Percentiles rank a stretch among this genome's conserved stretches.
These are phyloP conservation scores for Stephanodiscus triporus DNA, from an alignment of 108 stramenopile genomes.

Conservation along the genomic window DNA sequence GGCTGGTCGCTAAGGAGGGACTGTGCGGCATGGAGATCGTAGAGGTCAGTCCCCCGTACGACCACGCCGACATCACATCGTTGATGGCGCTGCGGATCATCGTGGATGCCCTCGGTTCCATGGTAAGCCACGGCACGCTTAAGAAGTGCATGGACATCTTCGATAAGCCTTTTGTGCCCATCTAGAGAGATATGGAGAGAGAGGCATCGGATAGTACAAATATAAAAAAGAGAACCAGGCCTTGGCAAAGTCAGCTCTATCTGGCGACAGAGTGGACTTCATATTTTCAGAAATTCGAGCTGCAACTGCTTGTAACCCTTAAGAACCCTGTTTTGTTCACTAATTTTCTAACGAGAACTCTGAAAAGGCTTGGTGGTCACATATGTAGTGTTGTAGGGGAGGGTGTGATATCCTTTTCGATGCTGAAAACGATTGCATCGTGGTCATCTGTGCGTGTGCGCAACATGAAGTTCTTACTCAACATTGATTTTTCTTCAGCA, in stretches of 20 bases:
- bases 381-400: too few relatives aligned
- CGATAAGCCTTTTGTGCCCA: conserved; percentile 80
- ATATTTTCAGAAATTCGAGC: too few relatives aligned
- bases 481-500: too few relatives aligned
- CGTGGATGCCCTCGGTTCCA: conserved; percentile 82
- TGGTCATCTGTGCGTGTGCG: too few relatives aligned
- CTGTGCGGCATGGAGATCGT: conserved; percentile 90
- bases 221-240: background rate
- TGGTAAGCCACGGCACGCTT: conserved; percentile 82
- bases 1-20: conserved; percentile 74
- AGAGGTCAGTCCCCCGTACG: conserved; percentile 87
- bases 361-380: too few relatives aligned
- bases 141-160: conserved; percentile 80
- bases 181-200: conserved; percentile 43
- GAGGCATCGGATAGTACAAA: background rate
- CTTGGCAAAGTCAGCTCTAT: background rate
- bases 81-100: conserved; percentile 82
- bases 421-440: too few relatives aligned
- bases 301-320: background rate
- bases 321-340: background rate
- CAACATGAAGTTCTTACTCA: too few relatives aligned
- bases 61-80: conserved; percentile 84
- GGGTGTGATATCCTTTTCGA: too few relatives aligned
- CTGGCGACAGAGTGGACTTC: too few relatives aligned
- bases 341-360: background rate